phyloP scores from a whole-genome alignment of 768 basidiomycete species.

The Phallus indusiatus region DNA sequence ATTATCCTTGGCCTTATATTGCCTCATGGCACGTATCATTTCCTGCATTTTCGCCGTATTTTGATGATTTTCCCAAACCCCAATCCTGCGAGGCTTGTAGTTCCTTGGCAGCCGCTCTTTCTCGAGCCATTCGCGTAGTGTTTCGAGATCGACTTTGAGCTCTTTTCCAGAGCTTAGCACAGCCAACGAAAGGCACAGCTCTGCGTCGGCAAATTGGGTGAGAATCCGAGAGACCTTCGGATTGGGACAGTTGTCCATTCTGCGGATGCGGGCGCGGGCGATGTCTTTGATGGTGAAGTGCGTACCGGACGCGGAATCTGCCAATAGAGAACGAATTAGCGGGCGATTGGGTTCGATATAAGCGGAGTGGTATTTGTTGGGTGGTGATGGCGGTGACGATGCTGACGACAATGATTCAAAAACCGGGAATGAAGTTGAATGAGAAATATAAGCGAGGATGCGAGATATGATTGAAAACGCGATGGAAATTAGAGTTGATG shows the following conservation, averaged over 20 bases:
- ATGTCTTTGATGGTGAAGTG: slow-evolving; percentile 3
- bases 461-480: not conserved
- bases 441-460: not conserved
- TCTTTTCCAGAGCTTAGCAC: not conserved
- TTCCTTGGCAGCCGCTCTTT: slow-evolving; percentile 4
- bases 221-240: not conserved
- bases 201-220: slow-evolving; percentile 1
- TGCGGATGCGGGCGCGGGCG: slow-evolving; percentile 7
- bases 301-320: slow-evolving; percentile 5
- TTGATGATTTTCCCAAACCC: slow-evolving; percentile 4
- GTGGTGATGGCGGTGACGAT: not conserved
- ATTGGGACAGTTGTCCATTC: not conserved
- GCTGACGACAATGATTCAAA: not conserved
- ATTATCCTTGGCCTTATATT: not conserved
- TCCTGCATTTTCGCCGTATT: slow-evolving; percentile 3
- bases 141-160: not conserved
- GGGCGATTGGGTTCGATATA: not conserved
- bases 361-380: not conserved
- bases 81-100: not conserved
- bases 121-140: slow-evolving; percentile 4
- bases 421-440: not conserved
- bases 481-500: not conserved
- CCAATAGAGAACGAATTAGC: not conserved
- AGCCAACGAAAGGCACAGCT: not conserved
- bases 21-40: not conserved